Evolutionary conservation across 495 filamentous ascomycete species (phyloP).

Genomic region (Penicillium salamii): DNA sequence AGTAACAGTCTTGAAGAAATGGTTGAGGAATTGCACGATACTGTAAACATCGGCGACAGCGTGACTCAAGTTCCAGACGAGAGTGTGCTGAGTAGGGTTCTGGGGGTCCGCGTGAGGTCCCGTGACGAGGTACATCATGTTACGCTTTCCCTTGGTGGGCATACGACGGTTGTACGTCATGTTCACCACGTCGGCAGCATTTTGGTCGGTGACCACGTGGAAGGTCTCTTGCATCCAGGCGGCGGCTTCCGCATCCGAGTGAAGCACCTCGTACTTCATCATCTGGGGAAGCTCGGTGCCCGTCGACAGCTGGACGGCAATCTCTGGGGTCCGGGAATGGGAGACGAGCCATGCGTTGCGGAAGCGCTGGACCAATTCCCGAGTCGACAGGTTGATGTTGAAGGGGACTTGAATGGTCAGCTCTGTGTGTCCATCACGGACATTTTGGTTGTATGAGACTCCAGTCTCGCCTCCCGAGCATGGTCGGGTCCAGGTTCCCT

Average conservation of each 20-base stretch:
- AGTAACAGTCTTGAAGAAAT: not conserved
- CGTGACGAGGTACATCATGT: not conserved
- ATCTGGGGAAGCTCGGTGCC: not conserved
- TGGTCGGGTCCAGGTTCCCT: not conserved
- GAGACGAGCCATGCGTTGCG: not conserved
- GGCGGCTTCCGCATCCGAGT: not conserved
- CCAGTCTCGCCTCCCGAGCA: not conserved
- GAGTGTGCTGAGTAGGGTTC: not conserved
- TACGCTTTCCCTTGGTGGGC: not conserved
- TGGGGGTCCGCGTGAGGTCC: not conserved
- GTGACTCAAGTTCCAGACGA: not conserved
- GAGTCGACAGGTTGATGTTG: not conserved
- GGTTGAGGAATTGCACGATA: not conserved
- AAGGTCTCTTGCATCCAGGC: not conserved
- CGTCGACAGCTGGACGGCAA: not conserved
- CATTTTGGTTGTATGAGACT: not conserved
- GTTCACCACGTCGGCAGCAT: not conserved
- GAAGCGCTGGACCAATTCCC: not conserved
- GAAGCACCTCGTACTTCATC: not conserved
- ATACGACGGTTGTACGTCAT: not conserved
- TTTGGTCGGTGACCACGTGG: not conserved
- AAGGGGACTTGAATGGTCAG: not conserved
- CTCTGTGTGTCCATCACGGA: not conserved
- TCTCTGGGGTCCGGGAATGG: not conserved
- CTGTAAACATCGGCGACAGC: not conserved